Evolutionary conservation across 2,329 filamentous ascomycete species (phyloP), one percentile per base, ranked within the genome.

Genomic region (Ophiostoma triangulosporum): DNA sequence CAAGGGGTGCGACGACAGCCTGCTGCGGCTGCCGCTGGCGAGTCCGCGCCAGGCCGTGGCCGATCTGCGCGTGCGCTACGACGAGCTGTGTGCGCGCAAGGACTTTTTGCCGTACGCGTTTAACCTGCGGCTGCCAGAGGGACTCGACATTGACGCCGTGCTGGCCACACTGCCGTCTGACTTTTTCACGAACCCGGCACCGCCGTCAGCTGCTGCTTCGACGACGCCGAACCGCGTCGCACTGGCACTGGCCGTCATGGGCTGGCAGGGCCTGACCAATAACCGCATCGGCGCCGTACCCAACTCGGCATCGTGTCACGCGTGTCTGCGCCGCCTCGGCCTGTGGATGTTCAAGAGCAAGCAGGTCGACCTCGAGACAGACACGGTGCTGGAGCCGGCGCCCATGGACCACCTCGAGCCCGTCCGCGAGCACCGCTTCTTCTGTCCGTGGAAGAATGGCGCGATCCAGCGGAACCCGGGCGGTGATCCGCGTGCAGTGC

Each of bases 301-400:
- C 38, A 85, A 88, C 56, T 78, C 91, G 15, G 83, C 86, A 6
- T 82, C 81, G 4, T 98, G 93, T 66, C 77, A 84, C 55, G 86
- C 88, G 20, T 98, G 93, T 65, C 86, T 95, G 63, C 82, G 93
- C 56, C 81, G 90, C 1, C 73, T 97, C 0, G 93, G 93, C 0
- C 74, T 98, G 2, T 98, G 93, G 93, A 84, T 98, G 73, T 97
- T 95, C 66, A 85, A 82, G 62, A 83, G 82, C 65, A 89, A 83
- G 66, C 78, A 80, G 61, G 76, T 84, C 29, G 75, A 79, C 55
- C 69, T 71, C 1, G 67, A 69, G 15, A 74, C 73, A 0, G 67
- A 74, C 33, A 63, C 70, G 33, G 69, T 81, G 9, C 66, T 83
- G 11, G 72, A 77, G 4, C 75, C 77, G 1, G 77, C 81, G 3